Percentiles rank a stretch among this genome's conserved stretches.
Evolutionary conservation across 2,329 filamentous ascomycete species (phyloP).

Genomic region (Phoma sp.): DNA sequence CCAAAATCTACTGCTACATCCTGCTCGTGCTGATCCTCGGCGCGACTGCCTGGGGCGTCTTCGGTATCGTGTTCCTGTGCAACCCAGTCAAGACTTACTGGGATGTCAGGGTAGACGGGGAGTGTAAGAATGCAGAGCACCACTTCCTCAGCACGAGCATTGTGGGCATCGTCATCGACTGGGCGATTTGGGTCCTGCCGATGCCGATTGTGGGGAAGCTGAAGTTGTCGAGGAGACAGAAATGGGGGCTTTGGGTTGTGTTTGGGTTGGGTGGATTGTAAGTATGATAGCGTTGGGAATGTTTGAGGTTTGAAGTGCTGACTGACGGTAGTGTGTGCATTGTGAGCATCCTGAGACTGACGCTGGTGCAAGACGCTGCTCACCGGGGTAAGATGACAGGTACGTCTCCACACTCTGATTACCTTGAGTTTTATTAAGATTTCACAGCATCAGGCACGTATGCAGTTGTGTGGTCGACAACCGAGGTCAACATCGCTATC

Average conservation of each 20-base stretch:
- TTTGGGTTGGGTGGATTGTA: slow-evolving; percentile 49
- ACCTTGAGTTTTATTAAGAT: not conserved
- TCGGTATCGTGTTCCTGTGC: slow-evolving; percentile 41
- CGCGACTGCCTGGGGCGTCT: slow-evolving; percentile 34
- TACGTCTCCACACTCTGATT: slow-evolving; percentile 16
- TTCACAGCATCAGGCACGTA: slow-evolving; percentile 46
- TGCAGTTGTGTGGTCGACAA: slow-evolving; percentile 50
- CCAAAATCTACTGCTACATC: slow-evolving; percentile 21
- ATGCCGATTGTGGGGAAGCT: slow-evolving; percentile 39
- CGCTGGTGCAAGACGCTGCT: slow-evolving; percentile 30
- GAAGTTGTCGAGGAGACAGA: slow-evolving; percentile 42
- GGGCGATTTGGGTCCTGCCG: slow-evolving; percentile 40
- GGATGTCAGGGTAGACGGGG: slow-evolving; percentile 24
- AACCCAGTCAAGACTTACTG: slow-evolving; percentile 36
- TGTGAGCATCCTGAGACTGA: slow-evolving; percentile 37
- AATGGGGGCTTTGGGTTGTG: slow-evolving; percentile 37
- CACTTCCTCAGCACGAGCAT: slow-evolving; percentile 37
- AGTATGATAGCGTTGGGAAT: slow-evolving; percentile 7
- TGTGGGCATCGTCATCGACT: slow-evolving; percentile 39
- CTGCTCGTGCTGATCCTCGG: slow-evolving; percentile 27
- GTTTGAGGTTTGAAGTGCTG: not conserved
- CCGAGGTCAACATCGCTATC: slow-evolving; percentile 54
- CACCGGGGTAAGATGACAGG: slow-evolving; percentile 29
- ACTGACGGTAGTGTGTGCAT: slow-evolving; percentile 32
- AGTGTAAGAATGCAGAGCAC: slow-evolving; percentile 30